Conservation (phyloP, 768 basidiomycete genomes). For the Boletellus emodensis region DNA sequence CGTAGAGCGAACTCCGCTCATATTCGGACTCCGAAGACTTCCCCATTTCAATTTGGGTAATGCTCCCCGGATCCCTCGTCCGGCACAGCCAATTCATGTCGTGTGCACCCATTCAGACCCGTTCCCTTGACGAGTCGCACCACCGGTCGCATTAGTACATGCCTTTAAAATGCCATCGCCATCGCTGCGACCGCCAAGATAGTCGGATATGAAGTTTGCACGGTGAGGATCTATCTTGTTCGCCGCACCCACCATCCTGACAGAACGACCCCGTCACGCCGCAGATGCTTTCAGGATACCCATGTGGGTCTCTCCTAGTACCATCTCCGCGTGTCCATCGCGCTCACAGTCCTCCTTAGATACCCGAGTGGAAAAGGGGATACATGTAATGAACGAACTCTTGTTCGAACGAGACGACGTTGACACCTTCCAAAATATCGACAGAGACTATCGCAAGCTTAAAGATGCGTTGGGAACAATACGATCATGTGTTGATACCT, state of each 20-base stretch:
- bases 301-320: slow-evolving; percentile 43
- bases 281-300: slow-evolving; percentile 65
- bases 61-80: neutral
- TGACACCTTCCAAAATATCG: neutral
- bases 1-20: neutral
- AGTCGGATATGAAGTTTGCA: neutral
- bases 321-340: neutral
- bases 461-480: slow-evolving; percentile 68
- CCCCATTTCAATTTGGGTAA: neutral
- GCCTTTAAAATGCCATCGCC: too few species aligned
- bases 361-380: slow-evolving; percentile 51
- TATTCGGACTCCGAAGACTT: neutral
- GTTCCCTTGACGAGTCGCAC: neutral
- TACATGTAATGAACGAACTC: slow-evolving; percentile 18
- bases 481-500: slow-evolving; percentile 28
- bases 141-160: neutral
- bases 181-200: too few species aligned
- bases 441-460: slow-evolving; percentile 67
- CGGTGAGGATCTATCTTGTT: neutral
- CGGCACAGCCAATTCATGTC: neutral
- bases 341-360: slow-evolving; percentile 36
- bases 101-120: neutral
- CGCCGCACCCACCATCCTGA: neutral
- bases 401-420: neutral
- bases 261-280: neutral